Percentiles rank a stretch among this genome's conserved stretches.
Evolutionary conservation across 352 stramenopile species (phyloP).

Genomic region (Globisporangium cylindrosporum): DNA sequence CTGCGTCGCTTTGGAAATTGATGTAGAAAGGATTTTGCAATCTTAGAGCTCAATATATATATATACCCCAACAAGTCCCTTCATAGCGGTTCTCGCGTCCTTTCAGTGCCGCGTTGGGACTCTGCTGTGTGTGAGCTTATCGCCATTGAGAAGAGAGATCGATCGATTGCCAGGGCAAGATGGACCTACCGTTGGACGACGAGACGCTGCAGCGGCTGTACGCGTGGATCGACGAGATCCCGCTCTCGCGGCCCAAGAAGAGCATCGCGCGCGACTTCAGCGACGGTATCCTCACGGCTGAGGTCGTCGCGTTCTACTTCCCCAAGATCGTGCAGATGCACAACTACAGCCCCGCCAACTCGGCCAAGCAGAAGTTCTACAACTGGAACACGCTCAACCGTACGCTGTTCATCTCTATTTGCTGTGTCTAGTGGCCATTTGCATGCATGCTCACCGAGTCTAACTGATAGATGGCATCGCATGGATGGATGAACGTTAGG

Average conservation of each 20-base stretch:
- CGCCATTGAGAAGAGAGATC: not conserved
- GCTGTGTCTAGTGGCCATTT: conserved; percentile 9
- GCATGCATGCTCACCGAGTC: not conserved
- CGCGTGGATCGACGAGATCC: conserved; percentile 95
- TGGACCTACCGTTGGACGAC: conserved; percentile 77
- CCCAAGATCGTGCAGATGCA: conserved; percentile 95
- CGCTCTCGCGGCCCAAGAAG: conserved; percentile 92
- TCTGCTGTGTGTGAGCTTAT: not conserved
- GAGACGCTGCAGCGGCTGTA: conserved; percentile 93
- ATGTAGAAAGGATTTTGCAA: conserved; percentile 2
- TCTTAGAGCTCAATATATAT: not conserved
- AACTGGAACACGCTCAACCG: conserved; percentile 95
- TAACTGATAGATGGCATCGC: conserved; percentile 2
- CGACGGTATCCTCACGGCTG: conserved; percentile 88
- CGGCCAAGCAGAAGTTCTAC: conserved; percentile 93
- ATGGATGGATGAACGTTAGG: conserved; percentile 19
- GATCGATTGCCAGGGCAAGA: conserved; percentile 8
- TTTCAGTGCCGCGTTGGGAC: conserved; percentile 17
- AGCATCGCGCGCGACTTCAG: conserved; percentile 96
- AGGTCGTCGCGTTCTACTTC: conserved; percentile 94
- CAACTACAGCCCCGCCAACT: conserved; percentile 95
- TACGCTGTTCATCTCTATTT: conserved; percentile 19
- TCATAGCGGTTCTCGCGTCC: conserved; percentile 25
- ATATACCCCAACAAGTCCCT: not conserved
- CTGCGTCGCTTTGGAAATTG: conserved; percentile 68